Conservation (phyloP, 495 filamentous ascomycete genomes). For the Lophium mytilinum region DNA sequence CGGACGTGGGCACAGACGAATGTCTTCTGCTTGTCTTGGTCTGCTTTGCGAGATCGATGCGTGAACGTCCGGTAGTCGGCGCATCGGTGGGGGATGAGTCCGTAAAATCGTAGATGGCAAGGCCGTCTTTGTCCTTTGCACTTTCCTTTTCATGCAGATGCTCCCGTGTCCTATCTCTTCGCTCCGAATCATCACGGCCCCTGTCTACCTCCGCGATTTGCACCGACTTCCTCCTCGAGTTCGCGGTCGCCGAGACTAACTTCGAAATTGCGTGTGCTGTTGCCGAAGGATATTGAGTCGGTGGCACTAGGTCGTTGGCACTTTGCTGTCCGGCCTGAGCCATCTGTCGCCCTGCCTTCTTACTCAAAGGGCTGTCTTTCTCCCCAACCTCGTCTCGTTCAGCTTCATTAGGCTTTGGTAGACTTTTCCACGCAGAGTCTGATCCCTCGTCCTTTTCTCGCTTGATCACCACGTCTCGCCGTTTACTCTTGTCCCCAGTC, state of each 20-base stretch:
- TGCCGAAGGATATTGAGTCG: constrained; percentile 15
- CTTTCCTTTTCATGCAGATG: background rate
- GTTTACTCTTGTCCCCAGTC: background rate
- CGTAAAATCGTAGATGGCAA: constrained; percentile 34
- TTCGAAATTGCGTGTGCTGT: background rate
- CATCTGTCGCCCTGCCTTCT: constrained; percentile 15
- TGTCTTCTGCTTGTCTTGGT: constrained; percentile 11
- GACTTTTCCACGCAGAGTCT: constrained; percentile 13
- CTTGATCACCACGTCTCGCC: constrained; percentile 5
- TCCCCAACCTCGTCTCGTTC: constrained; percentile 7
- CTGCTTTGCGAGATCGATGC: constrained; percentile 9
- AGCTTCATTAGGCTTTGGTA: background rate
- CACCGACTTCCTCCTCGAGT: background rate
- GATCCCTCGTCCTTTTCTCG: constrained; percentile 5
- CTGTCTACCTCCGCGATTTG: background rate
- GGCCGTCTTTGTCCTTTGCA: constrained; percentile 14
- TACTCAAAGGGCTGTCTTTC: constrained; percentile 14
- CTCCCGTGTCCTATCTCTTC: background rate
- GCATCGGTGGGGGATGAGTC: constrained; percentile 24
- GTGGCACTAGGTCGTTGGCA: background rate
- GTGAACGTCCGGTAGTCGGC: background rate
- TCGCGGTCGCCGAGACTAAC: background rate
- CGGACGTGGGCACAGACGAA: constrained; percentile 1
- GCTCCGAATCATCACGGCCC: background rate
- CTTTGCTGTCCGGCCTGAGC: background rate